Evolutionary conservation across 176 grass and related monocot species (phyloP).

Genomic region (Cenchrus fungigraminus): DNA sequence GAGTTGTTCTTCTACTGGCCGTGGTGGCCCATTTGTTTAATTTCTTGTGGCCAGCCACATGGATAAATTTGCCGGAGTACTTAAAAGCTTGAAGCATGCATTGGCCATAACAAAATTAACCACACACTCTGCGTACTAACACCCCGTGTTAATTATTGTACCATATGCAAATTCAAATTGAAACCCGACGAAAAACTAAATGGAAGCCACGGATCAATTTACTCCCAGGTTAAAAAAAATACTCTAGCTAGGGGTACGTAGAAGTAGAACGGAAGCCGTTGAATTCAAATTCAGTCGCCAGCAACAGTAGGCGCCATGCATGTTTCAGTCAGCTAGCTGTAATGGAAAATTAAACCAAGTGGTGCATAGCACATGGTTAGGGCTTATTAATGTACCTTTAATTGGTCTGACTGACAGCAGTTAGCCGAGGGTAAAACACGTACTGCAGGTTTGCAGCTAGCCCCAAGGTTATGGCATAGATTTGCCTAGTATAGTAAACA

Average conservation of each 20-base stretch:
- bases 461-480: neutral
- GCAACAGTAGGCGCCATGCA: neutral
- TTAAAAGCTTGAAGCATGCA: neutral
- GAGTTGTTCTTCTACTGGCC: too few relatives aligned
- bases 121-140: neutral
- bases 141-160: neutral
- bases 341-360: constrained; percentile 8
- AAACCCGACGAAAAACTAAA: constrained; percentile 12
- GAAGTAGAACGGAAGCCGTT: neutral
- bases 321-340: neutral
- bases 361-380: neutral
- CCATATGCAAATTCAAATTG: constrained; percentile 17
- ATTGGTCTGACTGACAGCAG: neutral
- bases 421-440: neutral
- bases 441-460: too few relatives aligned
- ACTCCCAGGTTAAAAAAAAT: neutral
- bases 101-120: neutral
- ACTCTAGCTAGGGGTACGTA: neutral
- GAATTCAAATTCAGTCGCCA: neutral
- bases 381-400: too few relatives aligned
- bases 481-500: neutral
- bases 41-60: neutral
- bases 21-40: too few relatives aligned
- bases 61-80: neutral
- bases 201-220: constrained; percentile 4